Evolutionary conservation across 768 basidiomycete genomes (phyloP).

Genomic region (Rhodotorula sphaerocarpa): DNA sequence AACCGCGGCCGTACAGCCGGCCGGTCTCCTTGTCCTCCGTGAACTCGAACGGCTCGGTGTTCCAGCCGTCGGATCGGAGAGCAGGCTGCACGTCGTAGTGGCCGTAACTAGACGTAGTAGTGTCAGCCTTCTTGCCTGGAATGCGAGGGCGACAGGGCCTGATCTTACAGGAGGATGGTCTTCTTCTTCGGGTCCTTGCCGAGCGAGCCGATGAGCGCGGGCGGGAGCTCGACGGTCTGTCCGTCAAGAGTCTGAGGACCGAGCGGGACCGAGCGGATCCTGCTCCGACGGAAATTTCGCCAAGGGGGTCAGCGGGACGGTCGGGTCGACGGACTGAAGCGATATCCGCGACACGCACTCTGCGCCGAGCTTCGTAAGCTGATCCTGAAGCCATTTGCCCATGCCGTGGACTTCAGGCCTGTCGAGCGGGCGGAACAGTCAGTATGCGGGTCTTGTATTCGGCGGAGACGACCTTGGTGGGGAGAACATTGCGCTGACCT

Average conservation of each 20-base stretch:
- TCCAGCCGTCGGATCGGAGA: conserved; percentile 67
- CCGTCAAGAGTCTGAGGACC: conserved; percentile 69
- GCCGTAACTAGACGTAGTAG: conserved; percentile 5
- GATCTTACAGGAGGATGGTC: conserved; percentile 76
- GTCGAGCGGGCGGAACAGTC: too few relatives aligned
- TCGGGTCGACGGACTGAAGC: not conserved
- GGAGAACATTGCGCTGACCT: not conserved
- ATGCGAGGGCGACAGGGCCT: not conserved
- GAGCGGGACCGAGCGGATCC: conserved; percentile 63
- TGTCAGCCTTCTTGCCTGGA: not conserved
- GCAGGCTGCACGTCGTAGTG: conserved; percentile 93
- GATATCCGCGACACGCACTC: conserved; percentile 12
- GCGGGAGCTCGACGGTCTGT: conserved; percentile 64
- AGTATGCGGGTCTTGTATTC: too few relatives aligned
- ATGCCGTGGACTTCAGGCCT: conserved; percentile 48
- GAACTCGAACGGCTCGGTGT: conserved; percentile 72
- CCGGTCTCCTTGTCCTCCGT: conserved; percentile 52
- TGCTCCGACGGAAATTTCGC: conserved; percentile 41
- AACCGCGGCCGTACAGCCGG: conserved; percentile 73
- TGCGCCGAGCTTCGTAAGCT: conserved; percentile 66
- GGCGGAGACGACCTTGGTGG: not conserved
- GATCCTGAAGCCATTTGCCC: conserved; percentile 68
- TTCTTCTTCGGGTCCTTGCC: conserved; percentile 83
- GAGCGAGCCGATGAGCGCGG: conserved; percentile 69
- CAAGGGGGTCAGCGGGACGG: not conserved